phyloP scores from a whole-genome alignment of 805 yeast species.

The Hanseniaspora clermontiae region DNA sequence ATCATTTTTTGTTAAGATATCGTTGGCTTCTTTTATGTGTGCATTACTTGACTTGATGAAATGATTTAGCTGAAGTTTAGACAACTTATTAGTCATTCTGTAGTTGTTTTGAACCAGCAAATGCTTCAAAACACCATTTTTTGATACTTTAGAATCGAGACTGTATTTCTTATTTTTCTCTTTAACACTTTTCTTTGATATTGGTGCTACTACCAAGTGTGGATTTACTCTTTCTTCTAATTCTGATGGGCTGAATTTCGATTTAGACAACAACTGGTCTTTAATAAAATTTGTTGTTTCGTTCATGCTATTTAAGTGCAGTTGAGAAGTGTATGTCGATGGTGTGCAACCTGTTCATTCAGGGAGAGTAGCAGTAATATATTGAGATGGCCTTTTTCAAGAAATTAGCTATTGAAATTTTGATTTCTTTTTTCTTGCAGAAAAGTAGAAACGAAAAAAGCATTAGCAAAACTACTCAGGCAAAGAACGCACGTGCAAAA shows the following conservation, averaged over 20 bases:
- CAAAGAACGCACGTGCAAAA: neutral
- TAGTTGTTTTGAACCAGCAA: constrained; percentile 19
- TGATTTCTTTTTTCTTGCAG: neutral
- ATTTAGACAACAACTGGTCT: constrained; percentile 2
- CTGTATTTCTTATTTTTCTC: constrained; percentile 3
- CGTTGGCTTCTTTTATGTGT: constrained; percentile 20
- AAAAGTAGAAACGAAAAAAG: neutral
- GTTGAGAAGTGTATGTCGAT: too few species aligned
- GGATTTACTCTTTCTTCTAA: constrained; percentile 25
- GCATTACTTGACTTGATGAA: constrained; percentile 17
- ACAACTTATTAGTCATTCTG: constrained; percentile 22
- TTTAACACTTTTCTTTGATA: constrained; percentile 19
- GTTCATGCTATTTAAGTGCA: neutral
- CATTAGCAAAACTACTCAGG: neutral
- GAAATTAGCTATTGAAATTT: too few species aligned
- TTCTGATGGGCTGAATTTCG: neutral
- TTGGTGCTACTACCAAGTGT: constrained; percentile 26
- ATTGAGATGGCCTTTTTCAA: too few species aligned
- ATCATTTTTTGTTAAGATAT: constrained; percentile 19
- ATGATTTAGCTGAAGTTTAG: constrained; percentile 23
- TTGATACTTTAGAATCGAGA: constrained; percentile 14
- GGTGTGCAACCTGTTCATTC: neutral
- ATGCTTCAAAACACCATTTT: constrained; percentile 11
- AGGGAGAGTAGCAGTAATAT: too few species aligned
- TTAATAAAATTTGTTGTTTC: neutral